phyloP scores from a whole-genome alignment of 768 basidiomycete genomes.

The Hysterangium stoloniferum region DNA sequence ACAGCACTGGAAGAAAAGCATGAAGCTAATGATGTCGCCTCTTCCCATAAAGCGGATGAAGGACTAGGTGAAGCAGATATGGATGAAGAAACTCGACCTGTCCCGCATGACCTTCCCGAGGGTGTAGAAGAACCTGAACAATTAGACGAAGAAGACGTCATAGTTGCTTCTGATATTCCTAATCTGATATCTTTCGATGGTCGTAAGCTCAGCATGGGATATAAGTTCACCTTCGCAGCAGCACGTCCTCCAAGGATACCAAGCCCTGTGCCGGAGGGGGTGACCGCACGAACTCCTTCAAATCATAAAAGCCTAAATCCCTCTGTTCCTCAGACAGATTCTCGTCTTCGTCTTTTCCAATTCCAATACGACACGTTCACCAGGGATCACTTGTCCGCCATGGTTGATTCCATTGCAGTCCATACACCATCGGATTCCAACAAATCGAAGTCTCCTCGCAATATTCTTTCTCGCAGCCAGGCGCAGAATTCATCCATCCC shows the following conservation, averaged over 20 bases:
- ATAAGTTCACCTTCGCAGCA: constrained; percentile 71
- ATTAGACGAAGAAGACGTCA: constrained; percentile 32
- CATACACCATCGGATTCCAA: constrained; percentile 52
- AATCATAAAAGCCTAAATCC: constrained; percentile 13
- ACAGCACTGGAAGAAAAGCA: constrained; percentile 27
- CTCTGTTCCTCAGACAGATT: constrained; percentile 41
- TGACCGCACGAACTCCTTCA: constrained; percentile 30
- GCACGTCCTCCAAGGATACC: constrained; percentile 31
- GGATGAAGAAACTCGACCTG: constrained; percentile 1
- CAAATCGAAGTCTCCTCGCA: constrained; percentile 21
- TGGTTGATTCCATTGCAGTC: constrained; percentile 91
- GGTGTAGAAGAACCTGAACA: constrained; percentile 12
- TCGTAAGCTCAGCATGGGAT: constrained; percentile 40
- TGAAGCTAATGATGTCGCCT: constrained; percentile 21
- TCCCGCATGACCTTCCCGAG: neutral
- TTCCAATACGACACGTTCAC: constrained; percentile 97
- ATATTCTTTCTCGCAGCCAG: constrained; percentile 38
- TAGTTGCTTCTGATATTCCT: constrained; percentile 42
- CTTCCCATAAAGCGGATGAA: constrained; percentile 18
- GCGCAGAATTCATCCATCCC: constrained; percentile 33
- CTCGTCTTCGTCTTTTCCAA: constrained; percentile 80
- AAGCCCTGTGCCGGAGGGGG: constrained; percentile 48
- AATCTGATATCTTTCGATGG: constrained; percentile 34
- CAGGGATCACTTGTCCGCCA: constrained; percentile 83
- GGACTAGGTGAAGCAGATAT: neutral